These are phyloP conservation scores for Fraxinus dipetala DNA, from an alignment of 305 asterid species.

Conservation along the genomic window DNA sequence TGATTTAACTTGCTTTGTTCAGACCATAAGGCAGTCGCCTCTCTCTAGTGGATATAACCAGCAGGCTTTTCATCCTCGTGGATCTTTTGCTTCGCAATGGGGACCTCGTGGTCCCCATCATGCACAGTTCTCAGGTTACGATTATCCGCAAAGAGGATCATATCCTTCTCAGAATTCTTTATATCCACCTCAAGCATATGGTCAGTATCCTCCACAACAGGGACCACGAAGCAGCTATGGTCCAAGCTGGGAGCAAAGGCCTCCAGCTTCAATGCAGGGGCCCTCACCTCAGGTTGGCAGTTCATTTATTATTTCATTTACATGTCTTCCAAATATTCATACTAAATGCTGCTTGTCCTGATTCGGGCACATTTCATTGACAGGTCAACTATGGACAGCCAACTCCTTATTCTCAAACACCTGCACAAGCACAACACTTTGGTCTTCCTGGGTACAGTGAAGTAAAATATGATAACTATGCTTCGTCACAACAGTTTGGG, in stretches of 20 bases:
- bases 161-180: conserved; percentile 72
- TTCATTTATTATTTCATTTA: neutral
- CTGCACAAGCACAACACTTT: conserved; percentile 49
- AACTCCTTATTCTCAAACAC: conserved; percentile 57
- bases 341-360: conserved; percentile 8
- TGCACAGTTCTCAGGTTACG: conserved; percentile 61
- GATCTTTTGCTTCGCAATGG: conserved; percentile 78
- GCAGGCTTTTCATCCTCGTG: conserved; percentile 80
- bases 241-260: conserved; percentile 91
- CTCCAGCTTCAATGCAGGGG: conserved; percentile 70
- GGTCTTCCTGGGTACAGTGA: conserved; percentile 79
- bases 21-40: conserved; percentile 70
- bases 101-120: conserved; percentile 74
- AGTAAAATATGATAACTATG: conserved; percentile 56
- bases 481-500: conserved; percentile 64
- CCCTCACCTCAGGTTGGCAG: conserved; percentile 68
- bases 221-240: conserved; percentile 72
- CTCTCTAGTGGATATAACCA: conserved; percentile 73
- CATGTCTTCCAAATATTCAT: neutral
- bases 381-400: conserved; percentile 78
- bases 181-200: conserved; percentile 64
- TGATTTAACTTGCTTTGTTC: conserved; percentile 20
- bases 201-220: conserved; percentile 76
- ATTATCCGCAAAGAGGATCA: conserved; percentile 73
- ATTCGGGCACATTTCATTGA: conserved; percentile 5